Conservation (phyloP, 805 yeast genomes). For the Pachysolen tannophilus region DNA sequence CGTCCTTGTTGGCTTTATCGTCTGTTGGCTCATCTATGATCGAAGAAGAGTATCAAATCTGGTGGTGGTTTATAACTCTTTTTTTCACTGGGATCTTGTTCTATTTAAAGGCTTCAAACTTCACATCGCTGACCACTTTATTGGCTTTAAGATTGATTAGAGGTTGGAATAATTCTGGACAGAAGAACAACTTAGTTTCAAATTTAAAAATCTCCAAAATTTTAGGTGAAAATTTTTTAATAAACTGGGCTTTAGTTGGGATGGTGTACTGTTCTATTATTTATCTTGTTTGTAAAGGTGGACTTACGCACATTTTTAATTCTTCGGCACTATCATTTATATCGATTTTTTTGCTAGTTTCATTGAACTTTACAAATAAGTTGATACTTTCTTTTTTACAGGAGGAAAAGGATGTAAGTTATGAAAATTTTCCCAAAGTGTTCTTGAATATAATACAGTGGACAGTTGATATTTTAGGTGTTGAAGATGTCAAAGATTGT, state of each 20-base stretch:
- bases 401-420: slow-evolving; percentile 3
- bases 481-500: slow-evolving; percentile 19
- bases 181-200: slow-evolving; percentile 52
- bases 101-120: slow-evolving; percentile 9
- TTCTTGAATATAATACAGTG: slow-evolving; percentile 16
- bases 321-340: slow-evolving; percentile 30
- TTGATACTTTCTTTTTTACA: slow-evolving; percentile 1
- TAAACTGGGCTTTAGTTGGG: slow-evolving; percentile 42
- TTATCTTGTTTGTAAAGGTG: slow-evolving; percentile 17
- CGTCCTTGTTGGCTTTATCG: slow-evolving; percentile 35
- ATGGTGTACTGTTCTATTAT: slow-evolving; percentile 24
- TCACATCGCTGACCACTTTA: slow-evolving; percentile 14
- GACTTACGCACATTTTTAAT: slow-evolving; percentile 15
- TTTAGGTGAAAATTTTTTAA: slow-evolving; percentile 23
- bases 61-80: slow-evolving; percentile 74
- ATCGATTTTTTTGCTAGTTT: slow-evolving; percentile 34
- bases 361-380: slow-evolving; percentile 20
- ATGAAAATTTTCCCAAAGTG: slow-evolving; percentile 16
- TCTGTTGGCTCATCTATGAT: slow-evolving; percentile 84
- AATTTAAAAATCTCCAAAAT: slow-evolving; percentile 39
- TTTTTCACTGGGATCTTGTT: slow-evolving; percentile 13
- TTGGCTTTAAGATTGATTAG: slow-evolving; percentile 49
- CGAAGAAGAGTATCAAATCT: slow-evolving; percentile 93
- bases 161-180: slow-evolving; percentile 89
- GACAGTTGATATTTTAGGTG: slow-evolving; percentile 23